A percentile compares a stretch with the other conserved stretches of the same genome.
These are phyloP conservation scores for Escallonia rubra DNA, from an alignment of 129 eudicot species.

Conservation along the genomic window DNA sequence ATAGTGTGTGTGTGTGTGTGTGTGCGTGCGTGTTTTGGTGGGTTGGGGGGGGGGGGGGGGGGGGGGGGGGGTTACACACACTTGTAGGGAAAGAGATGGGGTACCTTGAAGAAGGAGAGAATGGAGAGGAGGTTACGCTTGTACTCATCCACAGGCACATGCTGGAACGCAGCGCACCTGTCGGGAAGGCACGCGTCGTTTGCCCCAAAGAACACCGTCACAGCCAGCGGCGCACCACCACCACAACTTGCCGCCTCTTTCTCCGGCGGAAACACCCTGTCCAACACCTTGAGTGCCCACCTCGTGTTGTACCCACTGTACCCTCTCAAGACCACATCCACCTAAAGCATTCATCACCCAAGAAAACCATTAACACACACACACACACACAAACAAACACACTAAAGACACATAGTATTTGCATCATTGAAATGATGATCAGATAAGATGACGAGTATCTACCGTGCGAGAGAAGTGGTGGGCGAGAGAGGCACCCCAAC, in stretches of 20 bases:
- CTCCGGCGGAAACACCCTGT: slow-evolving; percentile 49
- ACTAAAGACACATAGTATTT: neutral
- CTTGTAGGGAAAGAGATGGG: neutral
- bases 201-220: slow-evolving; percentile 81
- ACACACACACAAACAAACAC: too few relatives aligned
- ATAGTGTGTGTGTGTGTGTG: too few relatives aligned
- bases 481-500: slow-evolving; percentile 76
- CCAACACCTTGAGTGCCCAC: slow-evolving; percentile 59
- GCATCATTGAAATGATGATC: too few relatives aligned
- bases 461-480: slow-evolving; percentile 62
- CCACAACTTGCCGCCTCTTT: slow-evolving; percentile 19
- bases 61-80: neutral
- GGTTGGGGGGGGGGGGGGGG: too few relatives aligned
- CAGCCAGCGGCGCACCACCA: slow-evolving; percentile 41
- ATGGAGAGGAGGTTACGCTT: slow-evolving; percentile 45
- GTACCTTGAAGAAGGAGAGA: slow-evolving; percentile 54
- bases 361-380: too few relatives aligned
- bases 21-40: too few relatives aligned
- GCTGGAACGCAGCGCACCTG: slow-evolving; percentile 44
- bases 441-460: neutral
- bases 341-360: slow-evolving; percentile 23
- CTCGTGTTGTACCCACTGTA: slow-evolving; percentile 81
- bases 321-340: slow-evolving; percentile 73
- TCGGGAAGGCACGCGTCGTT: slow-evolving; percentile 73
- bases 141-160: slow-evolving; percentile 70